phyloP scores from a whole-genome alignment of 2,329 filamentous ascomycete genomes.

The Cercospora zeae-maydis region DNA sequence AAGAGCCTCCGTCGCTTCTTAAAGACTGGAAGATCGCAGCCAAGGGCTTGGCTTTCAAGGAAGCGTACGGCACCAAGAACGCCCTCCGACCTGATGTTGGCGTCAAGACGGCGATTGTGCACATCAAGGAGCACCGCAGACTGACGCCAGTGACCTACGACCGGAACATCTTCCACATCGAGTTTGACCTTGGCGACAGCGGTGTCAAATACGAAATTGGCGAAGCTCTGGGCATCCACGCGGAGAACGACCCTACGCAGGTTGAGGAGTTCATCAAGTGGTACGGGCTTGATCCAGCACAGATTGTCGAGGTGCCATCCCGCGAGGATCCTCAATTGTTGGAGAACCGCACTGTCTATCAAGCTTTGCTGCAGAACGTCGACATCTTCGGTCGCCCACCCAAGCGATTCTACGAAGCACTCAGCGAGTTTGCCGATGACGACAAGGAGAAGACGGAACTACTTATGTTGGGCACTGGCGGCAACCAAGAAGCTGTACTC shows the following conservation, averaged over 20 bases:
- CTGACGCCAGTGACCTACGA: conserved; percentile 86
- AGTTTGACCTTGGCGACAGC: conserved; percentile 90
- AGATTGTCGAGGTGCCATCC: conserved; percentile 86
- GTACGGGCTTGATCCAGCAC: conserved; percentile 78
- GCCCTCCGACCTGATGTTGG: conserved; percentile 79
- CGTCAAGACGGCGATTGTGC: conserved; percentile 80
- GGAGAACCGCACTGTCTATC: conserved; percentile 89
- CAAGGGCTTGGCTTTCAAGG: conserved; percentile 88
- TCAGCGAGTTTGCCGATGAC: conserved; percentile 81
- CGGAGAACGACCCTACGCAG: conserved; percentile 79
- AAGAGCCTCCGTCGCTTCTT: conserved; percentile 63
- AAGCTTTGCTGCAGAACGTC: conserved; percentile 84
- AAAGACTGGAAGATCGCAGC: conserved; percentile 79
- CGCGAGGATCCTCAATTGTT: conserved; percentile 70
- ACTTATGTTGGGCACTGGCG: conserved; percentile 63
- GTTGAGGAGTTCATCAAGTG: conserved; percentile 82
- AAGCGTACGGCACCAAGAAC: conserved; percentile 75
- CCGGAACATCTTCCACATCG: conserved; percentile 99
- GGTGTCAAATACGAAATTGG: conserved; percentile 95
- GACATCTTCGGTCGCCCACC: conserved; percentile 96
- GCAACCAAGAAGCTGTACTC: conserved; percentile 66
- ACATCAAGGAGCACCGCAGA: conserved; percentile 91
- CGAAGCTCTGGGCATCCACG: conserved; percentile 93
- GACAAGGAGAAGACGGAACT: conserved; percentile 79
- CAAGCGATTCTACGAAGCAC: conserved; percentile 94